phyloP scores from a whole-genome alignment of 116 monocot genomes.

The Iris pallida region DNA sequence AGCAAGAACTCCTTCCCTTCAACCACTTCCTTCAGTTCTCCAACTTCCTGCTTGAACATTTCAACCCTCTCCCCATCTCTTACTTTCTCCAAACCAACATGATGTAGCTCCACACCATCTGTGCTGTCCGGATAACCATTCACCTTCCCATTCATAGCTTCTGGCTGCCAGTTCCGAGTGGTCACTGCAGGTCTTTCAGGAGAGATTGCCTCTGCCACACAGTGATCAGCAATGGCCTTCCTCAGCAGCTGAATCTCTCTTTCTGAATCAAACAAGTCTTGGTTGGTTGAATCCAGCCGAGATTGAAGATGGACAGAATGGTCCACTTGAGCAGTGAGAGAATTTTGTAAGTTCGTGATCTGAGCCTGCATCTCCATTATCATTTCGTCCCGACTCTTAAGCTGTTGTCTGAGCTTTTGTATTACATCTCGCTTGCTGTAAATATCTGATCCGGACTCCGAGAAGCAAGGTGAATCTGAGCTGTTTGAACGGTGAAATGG shows the following conservation, averaged over 20 bases:
- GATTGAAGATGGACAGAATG: constrained; percentile 51
- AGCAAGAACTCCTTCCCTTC: constrained; percentile 90
- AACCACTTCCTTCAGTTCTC: constrained; percentile 80
- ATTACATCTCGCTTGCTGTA: constrained; percentile 81
- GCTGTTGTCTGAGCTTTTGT: constrained; percentile 74
- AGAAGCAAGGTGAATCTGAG: constrained; percentile 74
- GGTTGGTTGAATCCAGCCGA: constrained; percentile 53
- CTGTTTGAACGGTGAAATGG: constrained; percentile 58
- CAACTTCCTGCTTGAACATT: constrained; percentile 65
- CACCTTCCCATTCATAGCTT: constrained; percentile 22
- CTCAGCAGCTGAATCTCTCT: constrained; percentile 71
- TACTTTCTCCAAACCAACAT: constrained; percentile 28
- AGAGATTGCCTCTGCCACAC: constrained; percentile 35
- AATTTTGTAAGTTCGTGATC: constrained; percentile 62
- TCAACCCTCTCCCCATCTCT: constrained; percentile 38
- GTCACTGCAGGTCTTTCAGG: constrained; percentile 22
- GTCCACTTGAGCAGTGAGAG: constrained; percentile 51
- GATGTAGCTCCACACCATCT: constrained; percentile 21
- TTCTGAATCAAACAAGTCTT: constrained; percentile 68
- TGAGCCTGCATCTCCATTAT: constrained; percentile 91
- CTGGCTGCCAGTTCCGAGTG: constrained; percentile 26
- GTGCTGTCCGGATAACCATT: constrained; percentile 40
- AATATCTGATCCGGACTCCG: constrained; percentile 91
- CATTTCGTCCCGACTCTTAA: constrained; percentile 88
- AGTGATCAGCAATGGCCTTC: constrained; percentile 67